Percentiles rank a stretch among this genome's conserved stretches.
These are phyloP conservation scores for Pisolithus tinctorius DNA, from an alignment of 768 basidiomycete species.

Conservation along the genomic window DNA sequence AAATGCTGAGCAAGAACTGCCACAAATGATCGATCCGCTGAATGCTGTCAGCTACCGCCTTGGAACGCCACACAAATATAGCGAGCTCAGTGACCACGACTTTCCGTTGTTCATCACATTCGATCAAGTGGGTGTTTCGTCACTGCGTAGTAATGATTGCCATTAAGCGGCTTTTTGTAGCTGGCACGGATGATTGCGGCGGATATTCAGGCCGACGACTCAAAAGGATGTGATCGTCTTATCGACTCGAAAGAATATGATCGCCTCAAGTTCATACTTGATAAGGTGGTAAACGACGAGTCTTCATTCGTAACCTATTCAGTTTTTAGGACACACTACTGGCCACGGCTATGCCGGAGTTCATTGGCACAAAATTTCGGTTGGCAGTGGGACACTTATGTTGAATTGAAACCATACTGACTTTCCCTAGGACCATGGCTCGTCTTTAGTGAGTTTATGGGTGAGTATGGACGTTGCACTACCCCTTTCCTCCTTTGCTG, in stretches of 20 bases:
- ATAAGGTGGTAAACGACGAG: slow-evolving; percentile 9
- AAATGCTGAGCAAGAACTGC: slow-evolving; percentile 9
- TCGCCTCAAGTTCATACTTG: slow-evolving; percentile 7
- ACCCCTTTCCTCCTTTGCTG: background rate
- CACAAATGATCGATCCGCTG: slow-evolving; percentile 26
- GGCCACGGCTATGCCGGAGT: slow-evolving; percentile 36
- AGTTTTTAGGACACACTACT: slow-evolving; percentile 45
- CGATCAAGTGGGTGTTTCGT: slow-evolving; percentile 38
- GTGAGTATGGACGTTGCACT: slow-evolving; percentile 24
- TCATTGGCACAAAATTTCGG: too few relatives aligned
- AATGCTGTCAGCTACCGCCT: slow-evolving; percentile 29
- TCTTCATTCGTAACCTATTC: slow-evolving; percentile 37
- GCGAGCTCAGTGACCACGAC: slow-evolving; percentile 48
- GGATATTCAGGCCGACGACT: slow-evolving; percentile 9
- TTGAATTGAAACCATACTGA: background rate
- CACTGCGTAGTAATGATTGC: background rate
- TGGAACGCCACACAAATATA: slow-evolving; percentile 40
- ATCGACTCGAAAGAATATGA: too few relatives aligned
- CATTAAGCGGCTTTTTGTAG: slow-evolving; percentile 3
- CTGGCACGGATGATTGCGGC: slow-evolving; percentile 20
- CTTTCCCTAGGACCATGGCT: slow-evolving; percentile 46
- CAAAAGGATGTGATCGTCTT: background rate
- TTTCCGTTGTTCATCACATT: slow-evolving; percentile 70
- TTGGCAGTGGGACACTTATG: background rate
- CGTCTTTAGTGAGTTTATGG: slow-evolving; percentile 62